These are phyloP conservation scores for Elsinoe fawcettii DNA, from an alignment of 2,329 filamentous ascomycete species.

Conservation along the genomic window DNA sequence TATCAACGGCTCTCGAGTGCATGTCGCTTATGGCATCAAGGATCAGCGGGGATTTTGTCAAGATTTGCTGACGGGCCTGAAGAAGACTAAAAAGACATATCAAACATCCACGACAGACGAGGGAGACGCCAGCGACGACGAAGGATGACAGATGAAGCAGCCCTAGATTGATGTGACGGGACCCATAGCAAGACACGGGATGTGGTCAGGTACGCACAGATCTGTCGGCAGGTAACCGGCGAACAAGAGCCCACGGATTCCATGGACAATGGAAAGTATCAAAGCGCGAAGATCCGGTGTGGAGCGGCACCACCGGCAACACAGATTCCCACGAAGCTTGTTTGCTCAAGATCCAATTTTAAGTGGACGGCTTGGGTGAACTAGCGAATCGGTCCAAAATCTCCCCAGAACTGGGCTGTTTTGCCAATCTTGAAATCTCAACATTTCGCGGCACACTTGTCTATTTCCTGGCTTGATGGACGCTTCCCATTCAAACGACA, in stretches of 20 bases:
- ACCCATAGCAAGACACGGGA: neutral
- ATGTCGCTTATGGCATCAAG: neutral
- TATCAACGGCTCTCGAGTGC: neutral
- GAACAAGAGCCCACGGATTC: neutral
- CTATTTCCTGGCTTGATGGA: neutral
- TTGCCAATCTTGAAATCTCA: neutral
- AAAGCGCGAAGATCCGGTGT: neutral
- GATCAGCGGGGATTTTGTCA: neutral
- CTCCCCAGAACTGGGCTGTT: neutral
- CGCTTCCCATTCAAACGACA: too few species aligned
- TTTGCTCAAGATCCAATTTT: neutral
- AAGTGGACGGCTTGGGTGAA: neutral
- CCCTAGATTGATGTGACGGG: neutral
- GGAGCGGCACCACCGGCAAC: neutral
- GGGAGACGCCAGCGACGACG: neutral
- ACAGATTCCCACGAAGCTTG: neutral
- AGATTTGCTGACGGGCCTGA: neutral
- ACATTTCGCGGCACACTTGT: neutral
- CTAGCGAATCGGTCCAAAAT: neutral
- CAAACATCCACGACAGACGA: neutral
- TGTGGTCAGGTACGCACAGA: neutral
- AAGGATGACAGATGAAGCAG: conserved; percentile 3
- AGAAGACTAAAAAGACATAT: neutral
- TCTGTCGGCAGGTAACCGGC: neutral
- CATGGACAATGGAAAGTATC: neutral